Evolutionary conservation across 306 rosid genomes (phyloP).

Genomic region (Luffa aegyptiaca): DNA sequence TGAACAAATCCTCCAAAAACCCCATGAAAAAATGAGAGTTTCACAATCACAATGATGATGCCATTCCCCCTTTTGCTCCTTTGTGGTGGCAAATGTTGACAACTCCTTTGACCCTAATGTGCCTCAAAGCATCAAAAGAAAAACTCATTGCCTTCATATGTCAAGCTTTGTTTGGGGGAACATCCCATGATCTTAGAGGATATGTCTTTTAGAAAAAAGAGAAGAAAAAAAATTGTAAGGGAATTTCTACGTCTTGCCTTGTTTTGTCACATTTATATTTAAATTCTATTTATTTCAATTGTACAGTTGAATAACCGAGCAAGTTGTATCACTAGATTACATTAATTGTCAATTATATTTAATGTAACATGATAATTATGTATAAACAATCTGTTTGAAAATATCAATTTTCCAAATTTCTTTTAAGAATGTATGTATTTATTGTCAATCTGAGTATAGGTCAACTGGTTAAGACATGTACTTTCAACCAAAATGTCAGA

Average conservation of each 20-base stretch:
- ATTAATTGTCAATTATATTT: background rate
- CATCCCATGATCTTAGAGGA: background rate
- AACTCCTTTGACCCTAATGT: constrained; percentile 2
- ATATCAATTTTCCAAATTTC: background rate
- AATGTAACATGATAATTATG: background rate
- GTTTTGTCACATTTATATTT: background rate
- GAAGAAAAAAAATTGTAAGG: background rate
- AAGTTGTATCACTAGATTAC: background rate
- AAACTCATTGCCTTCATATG: background rate
- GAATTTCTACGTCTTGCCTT: background rate
- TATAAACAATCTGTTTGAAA: background rate
- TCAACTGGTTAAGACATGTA: too few relatives aligned
- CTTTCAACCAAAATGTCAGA: too few relatives aligned
- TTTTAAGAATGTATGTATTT: too few relatives aligned
- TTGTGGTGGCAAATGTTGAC: constrained; percentile 1
- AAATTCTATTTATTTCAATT: background rate
- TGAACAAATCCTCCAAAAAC: background rate
- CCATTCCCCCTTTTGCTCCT: background rate
- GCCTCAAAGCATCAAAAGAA: background rate
- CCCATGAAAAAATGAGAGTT: background rate
- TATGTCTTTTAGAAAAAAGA: background rate
- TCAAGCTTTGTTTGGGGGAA: background rate
- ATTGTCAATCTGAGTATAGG: too few relatives aligned
- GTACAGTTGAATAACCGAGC: background rate
- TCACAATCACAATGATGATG: constrained; percentile 4